Base-by-base conservation (phyloP, 164 flowering plant genomes). In the Buxus sempervirens region DNA sequence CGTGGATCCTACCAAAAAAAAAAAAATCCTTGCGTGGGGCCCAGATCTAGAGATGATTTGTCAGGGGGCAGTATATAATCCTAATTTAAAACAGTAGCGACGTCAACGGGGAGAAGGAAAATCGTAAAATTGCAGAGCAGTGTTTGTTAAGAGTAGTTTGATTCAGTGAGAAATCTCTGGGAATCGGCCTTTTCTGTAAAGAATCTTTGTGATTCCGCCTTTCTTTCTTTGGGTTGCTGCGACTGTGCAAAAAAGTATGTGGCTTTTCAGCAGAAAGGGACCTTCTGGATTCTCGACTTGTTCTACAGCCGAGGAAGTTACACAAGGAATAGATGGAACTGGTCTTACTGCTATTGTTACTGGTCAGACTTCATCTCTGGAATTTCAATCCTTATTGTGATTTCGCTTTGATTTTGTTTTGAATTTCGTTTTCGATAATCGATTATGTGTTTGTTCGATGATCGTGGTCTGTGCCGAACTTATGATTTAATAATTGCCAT, bases 341-440 rank as follows among this genome's bases (percentile, higher is more conserved):
- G 83, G 82, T 59, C 86, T 86, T 65, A 82, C 90, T 32, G 84
- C 88, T 61, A 74, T 84, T 55, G 81, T 86, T 61, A 86, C 86
- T 70, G 88, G 90, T 86, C 24, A 41, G 12, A 27, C 26, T 66
- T 61, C 8, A 18, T 16, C 38, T 7, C 41, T 25, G 32, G 9
- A 12, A 21, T 9, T 25, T 32, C 22, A 18, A 18, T 18, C 1
- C 4, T 60, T 60, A 38, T 23, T 23, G 14, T 23, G 19, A 2
- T 19, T 20, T 20, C n/a, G 5, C 9, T 60, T 13, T 60, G 45
- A 5, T 41, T 41, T 12, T 41, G 12, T 41, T 41, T 28, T n/a
- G n/a, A n/a, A n/a, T 1, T 53, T n/a, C 16, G 57, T 45, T 64
- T 22, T 51, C 28, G 36, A 21, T 20, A 15, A 12, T 49, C 7